A percentile compares a stretch with the other conserved stretches of the same genome.
Evolutionary conservation across 495 filamentous ascomycete genomes (phyloP).

Genomic region (Aspergillus taichungensis): DNA sequence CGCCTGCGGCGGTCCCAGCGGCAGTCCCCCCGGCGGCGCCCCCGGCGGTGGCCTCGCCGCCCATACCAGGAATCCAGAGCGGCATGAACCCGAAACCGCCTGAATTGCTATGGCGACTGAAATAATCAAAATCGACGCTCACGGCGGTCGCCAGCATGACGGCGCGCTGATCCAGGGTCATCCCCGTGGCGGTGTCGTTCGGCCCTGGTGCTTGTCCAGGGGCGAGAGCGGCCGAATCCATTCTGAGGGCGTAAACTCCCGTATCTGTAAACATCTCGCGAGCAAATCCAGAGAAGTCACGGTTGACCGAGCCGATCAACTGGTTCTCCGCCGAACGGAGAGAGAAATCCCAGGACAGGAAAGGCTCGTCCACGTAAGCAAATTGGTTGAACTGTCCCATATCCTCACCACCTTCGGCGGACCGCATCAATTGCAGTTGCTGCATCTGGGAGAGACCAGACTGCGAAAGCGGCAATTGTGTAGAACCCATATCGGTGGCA

Average conservation of each 20-base stretch:
- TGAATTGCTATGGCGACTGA: constrained; percentile 49
- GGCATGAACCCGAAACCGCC: constrained; percentile 49
- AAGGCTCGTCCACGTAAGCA: constrained; percentile 51
- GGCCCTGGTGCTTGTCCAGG: constrained; percentile 24
- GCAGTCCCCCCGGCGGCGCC: constrained; percentile 33
- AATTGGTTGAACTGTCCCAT: constrained; percentile 51
- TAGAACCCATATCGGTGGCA: constrained; percentile 28
- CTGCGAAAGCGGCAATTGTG: constrained; percentile 31
- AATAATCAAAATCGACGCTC: constrained; percentile 66
- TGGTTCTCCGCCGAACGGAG: constrained; percentile 37
- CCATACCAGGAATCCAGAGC: constrained; percentile 48
- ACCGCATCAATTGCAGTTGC: constrained; percentile 34
- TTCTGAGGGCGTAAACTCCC: constrained; percentile 59
- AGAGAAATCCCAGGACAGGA: constrained; percentile 52
- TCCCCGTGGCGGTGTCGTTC: constrained; percentile 26
- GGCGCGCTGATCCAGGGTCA: constrained; percentile 64
- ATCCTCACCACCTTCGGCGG: constrained; percentile 16
- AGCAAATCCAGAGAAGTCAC: constrained; percentile 60
- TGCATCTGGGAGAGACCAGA: constrained; percentile 41
- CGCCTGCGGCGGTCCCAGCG: constrained; percentile 18
- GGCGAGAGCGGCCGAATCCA: constrained; percentile 51
- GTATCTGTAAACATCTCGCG: constrained; percentile 65
- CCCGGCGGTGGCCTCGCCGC: constrained; percentile 38
- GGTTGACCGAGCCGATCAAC: constrained; percentile 55
- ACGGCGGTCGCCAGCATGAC: constrained; percentile 67